phyloP scores from a whole-genome alignment of 106 monocot species.

The Iris macrosiphon region DNA sequence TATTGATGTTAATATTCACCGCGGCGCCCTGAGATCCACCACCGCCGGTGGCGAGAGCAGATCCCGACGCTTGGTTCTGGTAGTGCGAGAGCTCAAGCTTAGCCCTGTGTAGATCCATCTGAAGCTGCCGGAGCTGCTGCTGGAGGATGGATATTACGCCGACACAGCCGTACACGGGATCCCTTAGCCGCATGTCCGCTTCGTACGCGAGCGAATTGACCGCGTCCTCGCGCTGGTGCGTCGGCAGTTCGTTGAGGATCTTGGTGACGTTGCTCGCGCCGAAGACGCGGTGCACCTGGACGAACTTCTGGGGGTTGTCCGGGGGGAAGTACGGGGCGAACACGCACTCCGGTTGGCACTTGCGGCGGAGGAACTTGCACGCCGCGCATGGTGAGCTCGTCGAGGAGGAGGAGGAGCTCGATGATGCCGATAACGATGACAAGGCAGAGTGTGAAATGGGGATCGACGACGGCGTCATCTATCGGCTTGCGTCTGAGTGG shows the following conservation, averaged over 20 bases:
- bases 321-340: slow-evolving; percentile 87
- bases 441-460: not conserved
- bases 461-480: not conserved
- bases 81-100: slow-evolving; percentile 57
- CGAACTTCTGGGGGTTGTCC: slow-evolving; percentile 78
- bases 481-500: too few species aligned
- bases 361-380: slow-evolving; percentile 84
- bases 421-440: not conserved
- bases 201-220: slow-evolving; percentile 85
- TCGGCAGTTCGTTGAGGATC: slow-evolving; percentile 58
- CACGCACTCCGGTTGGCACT: slow-evolving; percentile 85
- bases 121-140: slow-evolving; percentile 68
- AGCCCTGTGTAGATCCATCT: slow-evolving; percentile 54
- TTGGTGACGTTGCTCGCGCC: slow-evolving; percentile 88
- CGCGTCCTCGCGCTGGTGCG: slow-evolving; percentile 72
- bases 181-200: slow-evolving; percentile 82
- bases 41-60: too few species aligned
- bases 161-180: slow-evolving; percentile 88
- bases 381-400: slow-evolving; percentile 67
- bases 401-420: not conserved
- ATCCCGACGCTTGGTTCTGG: not conserved
- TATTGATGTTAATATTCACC: too few species aligned
- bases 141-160: slow-evolving; percentile 78
- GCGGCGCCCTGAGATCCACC: too few species aligned
- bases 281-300: slow-evolving; percentile 77